Base-by-base conservation (phyloP, 2,329 filamentous ascomycete genomes). In the Bipolaris cookei region DNA sequence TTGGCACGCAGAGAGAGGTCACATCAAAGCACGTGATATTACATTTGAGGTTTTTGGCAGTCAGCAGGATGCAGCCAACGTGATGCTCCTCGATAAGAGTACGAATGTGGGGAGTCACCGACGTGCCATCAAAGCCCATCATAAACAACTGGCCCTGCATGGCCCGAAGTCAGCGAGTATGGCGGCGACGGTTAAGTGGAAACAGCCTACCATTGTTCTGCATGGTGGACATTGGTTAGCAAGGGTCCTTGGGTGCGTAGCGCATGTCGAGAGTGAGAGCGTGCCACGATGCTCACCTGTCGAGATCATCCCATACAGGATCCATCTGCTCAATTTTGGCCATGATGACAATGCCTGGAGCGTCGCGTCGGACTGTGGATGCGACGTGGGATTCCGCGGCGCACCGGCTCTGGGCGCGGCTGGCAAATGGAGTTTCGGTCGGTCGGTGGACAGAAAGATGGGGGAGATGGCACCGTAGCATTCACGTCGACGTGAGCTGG, bases 11-110 rank as follows among this genome's bases (percentile, higher is more conserved):
- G 39, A 20, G 38, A n/a, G 21, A 42, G n/a, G 42, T 52, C 38
- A 53, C 34, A 35, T 14, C 51, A 48, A 56, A 47, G 56, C 62
- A 59, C 25, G 41, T 49, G 48, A 55, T 51, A 56, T 82, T 76
- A 94, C 91, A 91, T 82, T 91, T 92, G 51, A 94, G 81, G 66
- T 95, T 95, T 80, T 93, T 94, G 61, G 90, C 90, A 37, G 90
- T 93, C 61, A 95, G 79, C 58, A 92, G 82, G 70, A 98, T 90
- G 50, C 92, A 95, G 54, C 95, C 95, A 45, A 99, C 83, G 75
- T 98, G 90, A 74, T 94, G 87, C 65, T 91, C 85, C 74, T 91
- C 87, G 70, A 96, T 95, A 65, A 93, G 84, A 67, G 86, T 88
- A 64, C 86, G 87, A 73, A 95, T 92, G 76, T 93, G 90, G 59